Evolutionary conservation across 1,284 basidiomycete genomes (phyloP).

Genomic region (Inonotus hispidus): DNA sequence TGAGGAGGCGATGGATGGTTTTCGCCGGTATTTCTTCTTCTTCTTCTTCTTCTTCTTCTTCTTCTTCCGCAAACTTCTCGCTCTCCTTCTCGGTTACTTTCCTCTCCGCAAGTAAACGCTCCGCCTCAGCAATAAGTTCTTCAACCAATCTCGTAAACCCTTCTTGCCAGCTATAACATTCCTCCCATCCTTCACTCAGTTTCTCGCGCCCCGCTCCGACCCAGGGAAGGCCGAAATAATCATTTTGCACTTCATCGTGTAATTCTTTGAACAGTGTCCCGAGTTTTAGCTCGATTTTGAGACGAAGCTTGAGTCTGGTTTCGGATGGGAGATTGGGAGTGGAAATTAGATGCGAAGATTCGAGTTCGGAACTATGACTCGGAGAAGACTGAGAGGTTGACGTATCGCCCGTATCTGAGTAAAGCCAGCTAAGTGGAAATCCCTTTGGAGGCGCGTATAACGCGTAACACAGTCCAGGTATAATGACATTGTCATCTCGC

Average conservation of each 20-base stretch:
- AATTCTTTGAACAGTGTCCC: slow-evolving; percentile 53
- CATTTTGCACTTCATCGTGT: slow-evolving; percentile 54
- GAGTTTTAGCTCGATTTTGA: slow-evolving; percentile 40
- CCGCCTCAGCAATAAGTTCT: slow-evolving; percentile 36
- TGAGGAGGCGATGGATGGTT: slow-evolving; percentile 46
- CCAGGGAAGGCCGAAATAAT: slow-evolving; percentile 59
- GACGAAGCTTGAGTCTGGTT: neutral
- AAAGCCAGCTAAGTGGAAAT: slow-evolving; percentile 23
- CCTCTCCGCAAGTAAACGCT: slow-evolving; percentile 17
- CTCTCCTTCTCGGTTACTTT: neutral
- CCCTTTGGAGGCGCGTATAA: slow-evolving; percentile 34
- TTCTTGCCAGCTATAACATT: slow-evolving; percentile 65
- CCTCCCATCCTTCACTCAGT: slow-evolving; percentile 27
- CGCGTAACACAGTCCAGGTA: slow-evolving; percentile 38
- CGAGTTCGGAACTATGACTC: slow-evolving; percentile 27
- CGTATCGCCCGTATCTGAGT: too few relatives aligned
- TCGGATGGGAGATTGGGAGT: neutral
- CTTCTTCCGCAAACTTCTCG: neutral
- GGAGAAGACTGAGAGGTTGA: too few relatives aligned
- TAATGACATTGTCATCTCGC: slow-evolving; percentile 33
- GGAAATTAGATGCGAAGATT: slow-evolving; percentile 21
- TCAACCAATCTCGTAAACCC: slow-evolving; percentile 59
- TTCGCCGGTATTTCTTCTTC: slow-evolving; percentile 31
- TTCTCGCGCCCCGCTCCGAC: slow-evolving; percentile 14
- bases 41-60: too few relatives aligned